These are phyloP conservation scores for Thalassiosira allenii DNA, from an alignment of 352 stramenopile genomes.

Conservation along the genomic window DNA sequence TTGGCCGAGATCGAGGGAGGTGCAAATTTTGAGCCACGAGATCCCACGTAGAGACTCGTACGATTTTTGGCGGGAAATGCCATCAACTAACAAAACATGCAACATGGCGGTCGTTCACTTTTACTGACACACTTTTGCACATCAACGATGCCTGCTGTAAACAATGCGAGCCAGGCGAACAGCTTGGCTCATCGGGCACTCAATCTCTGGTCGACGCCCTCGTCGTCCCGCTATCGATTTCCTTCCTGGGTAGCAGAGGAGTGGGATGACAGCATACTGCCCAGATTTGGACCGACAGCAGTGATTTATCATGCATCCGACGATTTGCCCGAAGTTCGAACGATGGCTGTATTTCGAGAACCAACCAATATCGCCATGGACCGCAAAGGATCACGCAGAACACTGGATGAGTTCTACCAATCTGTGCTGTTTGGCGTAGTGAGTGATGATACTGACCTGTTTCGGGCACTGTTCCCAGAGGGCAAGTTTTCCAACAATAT, in stretches of 20 bases:
- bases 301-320: slow-evolving; percentile 27
- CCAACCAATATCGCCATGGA: slow-evolving; percentile 39
- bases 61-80: too few species aligned
- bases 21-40: too few species aligned
- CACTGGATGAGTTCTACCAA: slow-evolving; percentile 30
- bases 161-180: too few species aligned
- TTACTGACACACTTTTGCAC: too few species aligned
- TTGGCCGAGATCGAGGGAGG: too few species aligned
- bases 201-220: slow-evolving; percentile 27
- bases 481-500: slow-evolving; percentile 2
- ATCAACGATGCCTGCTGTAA: too few species aligned
- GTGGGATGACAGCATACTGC: background rate
- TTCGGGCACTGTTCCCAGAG: slow-evolving; percentile 4
- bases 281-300: slow-evolving; percentile 17
- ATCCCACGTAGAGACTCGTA: too few species aligned
- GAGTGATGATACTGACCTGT: background rate
- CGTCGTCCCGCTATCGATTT: slow-evolving; percentile 5
- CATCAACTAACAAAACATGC: too few species aligned
- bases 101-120: too few species aligned
- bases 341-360: slow-evolving; percentile 31
- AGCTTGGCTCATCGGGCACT: slow-evolving; percentile 22
- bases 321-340: slow-evolving; percentile 24
- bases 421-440: slow-evolving; percentile 1
- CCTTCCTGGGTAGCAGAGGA: background rate
- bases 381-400: slow-evolving; percentile 18